Evolutionary conservation across 768 basidiomycete species (phyloP).

Genomic region (Nidula microcarpa): DNA sequence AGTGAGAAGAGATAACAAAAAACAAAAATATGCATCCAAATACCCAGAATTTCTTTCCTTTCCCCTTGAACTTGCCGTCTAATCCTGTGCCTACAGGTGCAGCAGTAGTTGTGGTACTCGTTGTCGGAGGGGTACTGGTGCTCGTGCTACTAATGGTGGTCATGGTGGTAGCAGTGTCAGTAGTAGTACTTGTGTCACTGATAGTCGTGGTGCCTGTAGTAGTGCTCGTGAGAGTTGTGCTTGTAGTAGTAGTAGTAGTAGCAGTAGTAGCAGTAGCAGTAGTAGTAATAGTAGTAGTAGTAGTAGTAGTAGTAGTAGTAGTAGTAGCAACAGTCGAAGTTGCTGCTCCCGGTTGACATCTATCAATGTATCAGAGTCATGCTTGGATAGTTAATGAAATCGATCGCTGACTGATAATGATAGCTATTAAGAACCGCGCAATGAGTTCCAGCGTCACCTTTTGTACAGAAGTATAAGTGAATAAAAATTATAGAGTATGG

Average conservation of each 20-base stretch:
- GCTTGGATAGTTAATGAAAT: background rate
- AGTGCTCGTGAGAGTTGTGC: background rate
- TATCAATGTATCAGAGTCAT: constrained; percentile 3
- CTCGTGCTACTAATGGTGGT: constrained; percentile 3
- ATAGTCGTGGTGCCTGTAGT: constrained; percentile 1
- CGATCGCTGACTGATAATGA: constrained; percentile 16
- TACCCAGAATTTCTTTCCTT: constrained; percentile 27
- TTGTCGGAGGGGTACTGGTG: constrained; percentile 1
- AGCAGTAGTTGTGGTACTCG: constrained; percentile 10
- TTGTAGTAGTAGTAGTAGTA: constrained; percentile 1
- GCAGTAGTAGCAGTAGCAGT: too few species aligned
- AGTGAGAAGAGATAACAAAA: background rate
- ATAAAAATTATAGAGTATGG: too few species aligned
- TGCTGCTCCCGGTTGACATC: constrained; percentile 22
- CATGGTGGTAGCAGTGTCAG: too few species aligned
- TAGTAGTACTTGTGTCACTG: background rate
- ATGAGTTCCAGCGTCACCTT: background rate
- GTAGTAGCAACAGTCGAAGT: background rate
- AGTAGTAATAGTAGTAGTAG: too few species aligned
- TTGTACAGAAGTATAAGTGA: background rate
- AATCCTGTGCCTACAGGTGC: constrained; percentile 12
- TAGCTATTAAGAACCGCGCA: constrained; percentile 24
- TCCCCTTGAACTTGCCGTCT: constrained; percentile 15
- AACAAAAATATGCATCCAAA: background rate
- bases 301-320: background rate